Base-by-base conservation (phyloP, 306 rosid genomes). In the Adenanthera pavonina region DNA sequence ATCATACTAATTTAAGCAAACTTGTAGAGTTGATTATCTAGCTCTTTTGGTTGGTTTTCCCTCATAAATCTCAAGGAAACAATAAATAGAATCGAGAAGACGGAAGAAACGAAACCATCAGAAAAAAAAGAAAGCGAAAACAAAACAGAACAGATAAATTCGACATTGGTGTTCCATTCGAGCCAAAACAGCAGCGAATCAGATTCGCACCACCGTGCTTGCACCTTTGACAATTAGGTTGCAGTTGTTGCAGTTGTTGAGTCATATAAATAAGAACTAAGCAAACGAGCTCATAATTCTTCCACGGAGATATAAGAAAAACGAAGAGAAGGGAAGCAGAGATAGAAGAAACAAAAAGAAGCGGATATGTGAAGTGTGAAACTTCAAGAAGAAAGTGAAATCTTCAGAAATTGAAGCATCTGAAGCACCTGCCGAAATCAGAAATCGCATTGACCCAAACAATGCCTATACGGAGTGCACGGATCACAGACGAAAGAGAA, bases 391-490 rank as follows among this genome's bases (percentile, higher is more conserved):
- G 64, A 51, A 72, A 35, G 6, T 25, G 16, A 25, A 59, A 59
- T 59, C 70, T 19, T 34, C 13, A n/a, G 49, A n/a, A 74, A 48
- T 40, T 35, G 12, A 25, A 56, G 67, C 53, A 40, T 38, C 14
- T 6, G 49, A 73, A 52, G 14, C 17, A 72, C 17, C 66, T n/a
- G 33, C 0, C 15, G 9, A 57, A 14, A 12, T 41, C 17, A 14
- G 46, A 57, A 68, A 40, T 40, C 13, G 40, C 78, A 57, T 74
- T 56, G 34, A 74, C 38, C 16, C 41, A 6, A 68, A 77, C 82
- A 83, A 83, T 83, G 86, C 82, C 47, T 79, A 56, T 40, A 46
- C 47, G n/a, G 40, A 77, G n/a, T 38, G 19, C 17, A 46, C 69
- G 61, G 82, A 77, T 82, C 79, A 71, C 69, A 80, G 34, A 61